A percentile compares a stretch with the other conserved stretches of the same genome.
phyloP scores from a whole-genome alignment of 2,329 filamentous ascomycete species.

The Aspergillus phoenicis region DNA sequence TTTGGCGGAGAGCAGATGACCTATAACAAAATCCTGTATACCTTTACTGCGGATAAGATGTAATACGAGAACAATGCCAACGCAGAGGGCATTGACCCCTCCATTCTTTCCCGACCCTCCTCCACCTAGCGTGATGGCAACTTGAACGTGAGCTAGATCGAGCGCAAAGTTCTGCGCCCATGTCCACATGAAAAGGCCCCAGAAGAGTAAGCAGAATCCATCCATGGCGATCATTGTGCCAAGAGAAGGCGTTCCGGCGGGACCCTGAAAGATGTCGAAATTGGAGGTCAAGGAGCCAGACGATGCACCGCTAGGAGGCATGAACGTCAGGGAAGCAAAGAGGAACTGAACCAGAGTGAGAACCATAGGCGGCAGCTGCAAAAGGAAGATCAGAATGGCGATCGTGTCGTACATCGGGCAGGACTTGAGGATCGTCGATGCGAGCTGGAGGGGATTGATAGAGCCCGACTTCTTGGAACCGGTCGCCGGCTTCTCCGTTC shows the following conservation, averaged over 20 bases:
- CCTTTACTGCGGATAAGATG: constrained; percentile 50
- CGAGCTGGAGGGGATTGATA: constrained; percentile 73
- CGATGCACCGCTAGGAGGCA: constrained; percentile 77
- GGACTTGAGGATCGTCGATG: constrained; percentile 82
- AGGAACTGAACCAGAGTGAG: constrained; percentile 87
- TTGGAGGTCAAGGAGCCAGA: constrained; percentile 76
- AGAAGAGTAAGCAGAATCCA: constrained; percentile 77
- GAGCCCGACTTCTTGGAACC: constrained; percentile 48
- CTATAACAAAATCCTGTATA: constrained; percentile 54
- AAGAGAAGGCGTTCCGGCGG: constrained; percentile 80
- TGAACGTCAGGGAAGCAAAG: constrained; percentile 90
- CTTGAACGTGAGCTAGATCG: constrained; percentile 89
- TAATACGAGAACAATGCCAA: constrained; percentile 49
- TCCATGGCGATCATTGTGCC: constrained; percentile 85
- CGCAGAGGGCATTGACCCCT: constrained; percentile 49
- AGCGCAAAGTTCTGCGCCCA: constrained; percentile 85
- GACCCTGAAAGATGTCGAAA: constrained; percentile 87
- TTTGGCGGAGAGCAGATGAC: constrained; percentile 48
- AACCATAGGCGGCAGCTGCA: constrained; percentile 86
- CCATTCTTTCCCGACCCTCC: constrained; percentile 60
- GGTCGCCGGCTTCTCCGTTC: constrained; percentile 32
- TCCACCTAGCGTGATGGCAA: constrained; percentile 85
- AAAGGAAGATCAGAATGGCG: constrained; percentile 91
- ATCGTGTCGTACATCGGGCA: constrained; percentile 93
- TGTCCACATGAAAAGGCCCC: constrained; percentile 79